Percentiles rank a stretch among this genome's conserved stretches.
Evolutionary conservation across 2,329 filamentous ascomycete species (phyloP).

Genomic region (Ascochyta rabiei): DNA sequence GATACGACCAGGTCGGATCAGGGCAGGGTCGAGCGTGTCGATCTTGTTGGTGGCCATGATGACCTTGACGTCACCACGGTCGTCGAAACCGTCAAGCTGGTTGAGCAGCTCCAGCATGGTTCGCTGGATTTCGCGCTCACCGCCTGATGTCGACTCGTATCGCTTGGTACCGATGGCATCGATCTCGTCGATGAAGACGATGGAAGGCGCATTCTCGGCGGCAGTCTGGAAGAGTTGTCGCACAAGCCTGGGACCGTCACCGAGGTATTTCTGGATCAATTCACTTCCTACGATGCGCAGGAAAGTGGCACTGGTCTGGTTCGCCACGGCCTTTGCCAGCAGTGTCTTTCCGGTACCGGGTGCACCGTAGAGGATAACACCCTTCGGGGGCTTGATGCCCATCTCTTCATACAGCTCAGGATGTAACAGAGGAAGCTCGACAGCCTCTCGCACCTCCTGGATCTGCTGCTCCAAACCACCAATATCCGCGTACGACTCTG

Average conservation of each 20-base stretch:
- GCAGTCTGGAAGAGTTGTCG: slow-evolving; percentile 96
- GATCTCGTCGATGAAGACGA: slow-evolving; percentile 99
- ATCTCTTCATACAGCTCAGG: slow-evolving; percentile 99
- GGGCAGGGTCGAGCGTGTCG: slow-evolving; percentile 90
- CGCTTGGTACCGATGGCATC: slow-evolving; percentile 98
- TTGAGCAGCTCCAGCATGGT: slow-evolving; percentile 99
- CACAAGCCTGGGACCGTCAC: slow-evolving; percentile 91
- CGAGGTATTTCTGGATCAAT: slow-evolving; percentile 97
- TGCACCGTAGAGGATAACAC: slow-evolving; percentile 97
- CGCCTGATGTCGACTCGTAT: slow-evolving; percentile 95
- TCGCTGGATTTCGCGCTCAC: slow-evolving; percentile 95
- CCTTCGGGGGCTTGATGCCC: slow-evolving; percentile 99
- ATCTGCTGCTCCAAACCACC: slow-evolving; percentile 95
- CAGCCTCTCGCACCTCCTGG: slow-evolving; percentile 95
- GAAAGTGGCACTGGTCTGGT: slow-evolving; percentile 98
- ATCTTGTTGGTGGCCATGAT: slow-evolving; percentile 99
- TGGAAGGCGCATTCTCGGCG: slow-evolving; percentile 93
- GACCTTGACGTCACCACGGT: slow-evolving; percentile 98
- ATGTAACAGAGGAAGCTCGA: slow-evolving; percentile 91
- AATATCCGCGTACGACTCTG: slow-evolving; percentile 98
- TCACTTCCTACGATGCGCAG: slow-evolving; percentile 96
- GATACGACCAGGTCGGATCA: slow-evolving; percentile 96
- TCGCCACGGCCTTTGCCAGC: slow-evolving; percentile 94
- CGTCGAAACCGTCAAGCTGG: slow-evolving; percentile 97
- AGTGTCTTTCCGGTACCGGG: slow-evolving; percentile 97